phyloP scores from a whole-genome alignment of 148 eudicot species.

The Suaeda aralocaspica region DNA sequence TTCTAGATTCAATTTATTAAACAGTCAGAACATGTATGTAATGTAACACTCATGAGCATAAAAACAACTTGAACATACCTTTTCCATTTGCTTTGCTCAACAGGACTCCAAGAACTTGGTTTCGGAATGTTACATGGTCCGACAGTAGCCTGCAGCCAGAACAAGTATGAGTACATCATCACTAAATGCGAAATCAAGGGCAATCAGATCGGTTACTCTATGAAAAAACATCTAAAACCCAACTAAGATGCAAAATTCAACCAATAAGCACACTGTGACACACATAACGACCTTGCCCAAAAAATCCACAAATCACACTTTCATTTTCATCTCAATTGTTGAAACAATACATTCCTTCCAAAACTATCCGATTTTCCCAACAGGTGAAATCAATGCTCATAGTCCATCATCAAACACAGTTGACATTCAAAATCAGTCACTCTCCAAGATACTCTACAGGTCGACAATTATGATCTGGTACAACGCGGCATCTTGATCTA shows the following conservation, averaged over 20 bases:
- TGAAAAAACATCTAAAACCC: neutral
- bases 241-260: neutral
- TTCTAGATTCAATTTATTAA: neutral
- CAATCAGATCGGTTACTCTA: neutral
- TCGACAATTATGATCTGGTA: neutral
- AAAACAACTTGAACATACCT: constrained; percentile 48
- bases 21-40: neutral
- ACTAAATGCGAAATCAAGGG: neutral
- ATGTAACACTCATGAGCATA: neutral
- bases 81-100: constrained; percentile 95
- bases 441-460: neutral
- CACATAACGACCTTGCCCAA: neutral
- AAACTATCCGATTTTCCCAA: neutral
- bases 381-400: neutral
- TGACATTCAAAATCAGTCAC: neutral
- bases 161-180: constrained; percentile 9
- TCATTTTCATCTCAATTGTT: neutral
- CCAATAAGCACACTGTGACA: neutral
- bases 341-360: neutral
- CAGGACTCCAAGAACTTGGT: constrained; percentile 94
- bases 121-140: constrained; percentile 86
- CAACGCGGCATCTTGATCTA: neutral
- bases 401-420: neutral
- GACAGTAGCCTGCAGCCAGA: constrained; percentile 69
- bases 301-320: neutral